These are phyloP conservation scores for Gossypioides kirkii DNA, from an alignment of 345 rosid species.

Conservation along the genomic window DNA sequence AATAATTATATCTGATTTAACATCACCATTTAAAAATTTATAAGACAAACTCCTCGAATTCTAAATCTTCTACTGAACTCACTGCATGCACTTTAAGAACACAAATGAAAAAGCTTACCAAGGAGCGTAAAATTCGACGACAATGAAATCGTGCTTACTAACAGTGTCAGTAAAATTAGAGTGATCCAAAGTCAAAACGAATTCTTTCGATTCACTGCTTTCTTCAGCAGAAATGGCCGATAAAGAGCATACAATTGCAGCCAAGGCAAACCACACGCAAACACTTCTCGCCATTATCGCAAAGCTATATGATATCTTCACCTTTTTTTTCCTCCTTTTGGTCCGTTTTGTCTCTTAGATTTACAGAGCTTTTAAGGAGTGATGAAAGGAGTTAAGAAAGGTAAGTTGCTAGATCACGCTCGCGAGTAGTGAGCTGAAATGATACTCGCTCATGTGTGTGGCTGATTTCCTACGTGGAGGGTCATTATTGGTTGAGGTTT, in stretches of 20 bases:
- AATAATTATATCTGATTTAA: not conserved
- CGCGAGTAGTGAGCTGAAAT: not conserved
- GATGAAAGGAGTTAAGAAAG: not conserved
- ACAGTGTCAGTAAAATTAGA: slow-evolving; percentile 80
- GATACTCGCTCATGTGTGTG: slow-evolving; percentile 23
- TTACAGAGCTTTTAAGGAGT: slow-evolving; percentile 6
- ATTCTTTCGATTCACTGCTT: slow-evolving; percentile 51
- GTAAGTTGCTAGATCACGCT: not conserved
- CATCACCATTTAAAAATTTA: not conserved
- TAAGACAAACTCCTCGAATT: not conserved
- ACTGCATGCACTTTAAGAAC: not conserved
- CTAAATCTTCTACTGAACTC: not conserved
- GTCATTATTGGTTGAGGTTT: not conserved
- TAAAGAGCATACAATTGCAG: slow-evolving; percentile 25
- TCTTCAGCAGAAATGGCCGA: slow-evolving; percentile 40
- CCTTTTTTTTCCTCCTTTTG: not conserved
- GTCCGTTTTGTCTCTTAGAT: not conserved
- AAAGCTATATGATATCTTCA: not conserved
- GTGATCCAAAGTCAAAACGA: slow-evolving; percentile 77
- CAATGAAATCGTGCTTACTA: slow-evolving; percentile 73
- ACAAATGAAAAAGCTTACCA: slow-evolving; percentile 40
- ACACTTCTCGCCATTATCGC: slow-evolving; percentile 39
- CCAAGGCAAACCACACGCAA: slow-evolving; percentile 30
- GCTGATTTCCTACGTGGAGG: slow-evolving; percentile 20
- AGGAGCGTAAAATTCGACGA: slow-evolving; percentile 96